Base-by-base conservation (phyloP, 768 basidiomycete genomes). In the Zangia roseola region DNA sequence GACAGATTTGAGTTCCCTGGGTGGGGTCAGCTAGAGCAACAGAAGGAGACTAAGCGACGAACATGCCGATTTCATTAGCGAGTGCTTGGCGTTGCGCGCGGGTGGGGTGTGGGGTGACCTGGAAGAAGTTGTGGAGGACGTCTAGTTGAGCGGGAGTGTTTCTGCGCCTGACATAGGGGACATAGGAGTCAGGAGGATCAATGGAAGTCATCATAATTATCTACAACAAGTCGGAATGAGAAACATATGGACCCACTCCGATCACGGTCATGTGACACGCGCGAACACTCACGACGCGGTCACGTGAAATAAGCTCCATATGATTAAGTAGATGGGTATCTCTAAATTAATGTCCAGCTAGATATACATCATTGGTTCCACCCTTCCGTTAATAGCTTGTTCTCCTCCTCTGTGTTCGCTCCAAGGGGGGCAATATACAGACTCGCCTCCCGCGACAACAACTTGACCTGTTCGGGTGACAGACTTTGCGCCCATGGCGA, bases 1-100 rank as follows among this genome's bases (percentile, higher is more conserved):
- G 45, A 84, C 82, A 1, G 82, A 83, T 57, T 82, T 83, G 24
- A 77, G 72, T 62, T 84, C 82, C 83, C 83, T 84, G 24, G 37
- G 33, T 10, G 40, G 30, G 17, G 50, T 67, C 40, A 57, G 51
- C 10, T 34, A 34, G 35, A 14, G 26, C 23, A 5, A 10, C 17
- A 20, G 14, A 16, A 3, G 7, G 38, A 21, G 5, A 23, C 20
- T 14, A 24, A 33, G 19, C 5, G 34, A 59, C 58, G 2, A 40
- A 76, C 75, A 77, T 65, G 54, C 63, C 68, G 28, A 71, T 61
- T 40, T 76, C 68, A 10, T 52, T 56, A 10, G 75, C 71, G 34
- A 77, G 69, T 5, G 52, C 50, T 14, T 65, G 68, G 28, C 75
- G 74, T 51, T 76, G 71, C n/a, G 65, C 66, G 49, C 73, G 69